These are phyloP conservation scores for Pseudodiploospora longispora DNA, from an alignment of 2,329 filamentous ascomycete genomes.

Conservation along the genomic window DNA sequence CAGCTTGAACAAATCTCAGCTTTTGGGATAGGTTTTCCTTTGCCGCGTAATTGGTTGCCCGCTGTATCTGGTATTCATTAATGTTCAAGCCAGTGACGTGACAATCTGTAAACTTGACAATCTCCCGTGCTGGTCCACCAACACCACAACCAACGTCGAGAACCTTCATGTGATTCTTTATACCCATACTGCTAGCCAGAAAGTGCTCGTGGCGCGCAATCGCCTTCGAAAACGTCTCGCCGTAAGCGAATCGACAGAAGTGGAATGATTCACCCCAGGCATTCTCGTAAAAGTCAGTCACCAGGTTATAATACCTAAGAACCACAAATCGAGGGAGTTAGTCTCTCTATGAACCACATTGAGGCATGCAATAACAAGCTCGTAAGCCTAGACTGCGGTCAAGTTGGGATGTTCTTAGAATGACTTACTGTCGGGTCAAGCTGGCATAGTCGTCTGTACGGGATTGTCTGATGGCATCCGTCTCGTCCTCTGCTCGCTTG, in stretches of 20 bases:
- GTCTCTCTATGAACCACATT: background rate
- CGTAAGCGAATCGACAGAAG: slow-evolving; percentile 86
- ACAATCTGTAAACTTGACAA: slow-evolving; percentile 87
- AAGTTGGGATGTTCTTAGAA: too few species aligned
- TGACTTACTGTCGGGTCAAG: slow-evolving; percentile 6
- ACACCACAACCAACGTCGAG: slow-evolving; percentile 96
- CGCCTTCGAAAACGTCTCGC: slow-evolving; percentile 82
- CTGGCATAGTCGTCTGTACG: slow-evolving; percentile 8
- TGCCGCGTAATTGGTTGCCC: slow-evolving; percentile 75
- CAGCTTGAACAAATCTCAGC: slow-evolving; percentile 82
- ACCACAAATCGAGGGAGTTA: slow-evolving; percentile 10
- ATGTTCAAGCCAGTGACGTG: slow-evolving; percentile 94
- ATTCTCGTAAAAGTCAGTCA: slow-evolving; percentile 94
- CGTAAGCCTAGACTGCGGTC: too few species aligned
- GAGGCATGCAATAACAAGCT: too few species aligned
- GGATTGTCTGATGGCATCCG: slow-evolving; percentile 46
- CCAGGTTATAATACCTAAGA: slow-evolving; percentile 83
- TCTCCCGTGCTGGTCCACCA: slow-evolving; percentile 89
- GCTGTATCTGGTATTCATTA: slow-evolving; percentile 98
- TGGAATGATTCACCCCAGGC: slow-evolving; percentile 96
- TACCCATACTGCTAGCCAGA: slow-evolving; percentile 79
- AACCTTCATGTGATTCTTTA: slow-evolving; percentile 80
- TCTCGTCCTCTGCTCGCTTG: slow-evolving; percentile 71
- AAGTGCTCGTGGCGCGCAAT: slow-evolving; percentile 98
- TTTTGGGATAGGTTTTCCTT: slow-evolving; percentile 76